phyloP scores from a whole-genome alignment of 768 basidiomycete genomes.

The Tulasnella sp. region DNA sequence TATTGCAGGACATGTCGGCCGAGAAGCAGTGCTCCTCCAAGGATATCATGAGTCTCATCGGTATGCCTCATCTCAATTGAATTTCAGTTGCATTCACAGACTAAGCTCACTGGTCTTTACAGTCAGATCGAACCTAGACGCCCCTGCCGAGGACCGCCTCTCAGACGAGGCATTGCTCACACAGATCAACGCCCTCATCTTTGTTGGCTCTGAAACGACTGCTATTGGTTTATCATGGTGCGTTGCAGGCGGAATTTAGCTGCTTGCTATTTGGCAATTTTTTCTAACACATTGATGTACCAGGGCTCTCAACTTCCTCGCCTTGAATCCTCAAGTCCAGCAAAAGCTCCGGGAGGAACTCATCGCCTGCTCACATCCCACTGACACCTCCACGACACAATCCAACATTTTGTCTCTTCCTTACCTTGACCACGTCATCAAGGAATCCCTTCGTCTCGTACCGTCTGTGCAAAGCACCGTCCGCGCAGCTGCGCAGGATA shows the following conservation, averaged over 20 bases:
- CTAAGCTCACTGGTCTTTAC: background rate
- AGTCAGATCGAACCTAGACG: slow-evolving; percentile 69
- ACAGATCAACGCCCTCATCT: slow-evolving; percentile 83
- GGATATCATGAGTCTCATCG: slow-evolving; percentile 43
- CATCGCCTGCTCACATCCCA: slow-evolving; percentile 27
- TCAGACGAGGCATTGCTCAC: slow-evolving; percentile 80
- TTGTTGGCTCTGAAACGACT: slow-evolving; percentile 83
- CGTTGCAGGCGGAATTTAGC: background rate
- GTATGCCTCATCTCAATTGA: slow-evolving; percentile 25
- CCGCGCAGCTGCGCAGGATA: slow-evolving; percentile 9
- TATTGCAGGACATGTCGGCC: slow-evolving; percentile 29
- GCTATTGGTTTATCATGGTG: slow-evolving; percentile 73
- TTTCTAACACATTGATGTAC: no score
- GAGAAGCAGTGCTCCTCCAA: background rate
- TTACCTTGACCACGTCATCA: slow-evolving; percentile 62
- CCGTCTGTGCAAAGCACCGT: slow-evolving; percentile 37
- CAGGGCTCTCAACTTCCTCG: slow-evolving; percentile 51
- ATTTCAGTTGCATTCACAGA: background rate
- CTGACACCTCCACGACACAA: background rate
- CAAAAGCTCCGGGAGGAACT: slow-evolving; percentile 58
- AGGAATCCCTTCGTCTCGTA: slow-evolving; percentile 66
- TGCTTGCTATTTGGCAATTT: background rate
- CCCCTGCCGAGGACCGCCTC: slow-evolving; percentile 39
- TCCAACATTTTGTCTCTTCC: slow-evolving; percentile 33
- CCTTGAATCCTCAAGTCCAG: slow-evolving; percentile 56